Conservation (phyloP, 2,329 filamentous ascomycete species). For the Didymella lethalis region DNA sequence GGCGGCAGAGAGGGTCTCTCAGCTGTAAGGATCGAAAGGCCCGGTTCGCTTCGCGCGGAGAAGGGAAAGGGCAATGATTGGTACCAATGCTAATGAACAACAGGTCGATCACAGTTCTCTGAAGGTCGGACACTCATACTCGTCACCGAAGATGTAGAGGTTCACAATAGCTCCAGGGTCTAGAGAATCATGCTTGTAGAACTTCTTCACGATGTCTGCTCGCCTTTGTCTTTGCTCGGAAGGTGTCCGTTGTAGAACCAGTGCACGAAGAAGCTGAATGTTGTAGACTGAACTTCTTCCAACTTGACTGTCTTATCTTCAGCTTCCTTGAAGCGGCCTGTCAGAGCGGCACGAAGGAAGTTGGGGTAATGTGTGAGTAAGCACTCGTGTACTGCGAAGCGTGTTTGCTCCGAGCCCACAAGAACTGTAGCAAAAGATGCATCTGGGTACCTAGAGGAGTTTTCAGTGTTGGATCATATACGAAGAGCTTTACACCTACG, state of each 20-base stretch:
- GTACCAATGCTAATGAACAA: too few relatives aligned
- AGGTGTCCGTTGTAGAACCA: neutral
- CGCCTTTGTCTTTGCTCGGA: neutral
- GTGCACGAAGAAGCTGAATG: neutral
- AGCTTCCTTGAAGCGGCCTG: neutral
- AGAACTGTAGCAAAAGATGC: neutral
- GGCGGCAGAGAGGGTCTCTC: too few relatives aligned
- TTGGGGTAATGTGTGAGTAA: neutral
- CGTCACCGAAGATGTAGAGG: neutral
- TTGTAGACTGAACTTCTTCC: neutral
- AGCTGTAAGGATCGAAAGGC: too few relatives aligned
- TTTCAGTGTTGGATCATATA: too few relatives aligned
- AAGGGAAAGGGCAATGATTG: too few relatives aligned
- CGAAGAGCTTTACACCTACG: too few relatives aligned
- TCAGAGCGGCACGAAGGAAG: neutral
- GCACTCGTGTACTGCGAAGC: neutral
- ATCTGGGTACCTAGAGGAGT: too few relatives aligned
- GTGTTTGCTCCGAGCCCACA: neutral
- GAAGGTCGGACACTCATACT: neutral
- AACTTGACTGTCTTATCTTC: neutral
- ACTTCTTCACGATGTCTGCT: neutral
- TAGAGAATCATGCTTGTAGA: neutral
- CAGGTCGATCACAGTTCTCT: neutral
- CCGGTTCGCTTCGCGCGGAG: too few relatives aligned
- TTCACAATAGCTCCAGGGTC: neutral